Conservation (phyloP, 2,329 filamentous ascomycete genomes). For the Dactylellina parvicollis region DNA sequence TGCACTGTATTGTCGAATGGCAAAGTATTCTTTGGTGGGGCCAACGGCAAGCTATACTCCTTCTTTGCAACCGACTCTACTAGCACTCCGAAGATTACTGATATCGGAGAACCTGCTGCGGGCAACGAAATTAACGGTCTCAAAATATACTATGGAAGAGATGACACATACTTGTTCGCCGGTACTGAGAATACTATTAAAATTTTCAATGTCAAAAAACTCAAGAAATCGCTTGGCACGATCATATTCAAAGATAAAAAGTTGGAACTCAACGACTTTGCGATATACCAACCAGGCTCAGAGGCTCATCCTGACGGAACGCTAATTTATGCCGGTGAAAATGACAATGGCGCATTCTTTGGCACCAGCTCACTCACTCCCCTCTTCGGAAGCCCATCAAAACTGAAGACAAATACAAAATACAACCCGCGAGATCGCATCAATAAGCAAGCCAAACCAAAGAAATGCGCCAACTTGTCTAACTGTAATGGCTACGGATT, state of each 20-base stretch:
- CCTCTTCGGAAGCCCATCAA: slow-evolving; percentile 59
- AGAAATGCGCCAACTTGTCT: slow-evolving; percentile 17
- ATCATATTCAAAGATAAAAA: slow-evolving; percentile 62
- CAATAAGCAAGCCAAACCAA: slow-evolving; percentile 22
- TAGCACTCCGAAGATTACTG: slow-evolving; percentile 60
- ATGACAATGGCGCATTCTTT: slow-evolving; percentile 62
- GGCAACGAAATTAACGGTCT: slow-evolving; percentile 62
- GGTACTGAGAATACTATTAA: slow-evolving; percentile 61
- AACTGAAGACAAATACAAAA: slow-evolving; percentile 61
- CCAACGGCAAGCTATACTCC: slow-evolving; percentile 59
- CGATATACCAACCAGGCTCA: slow-evolving; percentile 62
- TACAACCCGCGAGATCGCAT: slow-evolving; percentile 61
- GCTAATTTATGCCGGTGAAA: slow-evolving; percentile 63
- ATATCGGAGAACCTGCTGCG: slow-evolving; percentile 60
- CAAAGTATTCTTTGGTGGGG: slow-evolving; percentile 62
- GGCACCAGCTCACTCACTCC: slow-evolving; percentile 62
- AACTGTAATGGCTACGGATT: slow-evolving; percentile 62
- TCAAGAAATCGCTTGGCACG: slow-evolving; percentile 61
- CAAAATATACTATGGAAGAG: slow-evolving; percentile 62
- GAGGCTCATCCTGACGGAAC: slow-evolving; percentile 61
- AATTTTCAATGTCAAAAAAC: slow-evolving; percentile 61
- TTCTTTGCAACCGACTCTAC: slow-evolving; percentile 63
- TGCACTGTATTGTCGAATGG: slow-evolving; percentile 63
- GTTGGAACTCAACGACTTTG: slow-evolving; percentile 63
- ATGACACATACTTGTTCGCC: slow-evolving; percentile 62